Evolutionary conservation across 208 protist species (phyloP).

Genomic region (Porcisia hertigi): DNA sequence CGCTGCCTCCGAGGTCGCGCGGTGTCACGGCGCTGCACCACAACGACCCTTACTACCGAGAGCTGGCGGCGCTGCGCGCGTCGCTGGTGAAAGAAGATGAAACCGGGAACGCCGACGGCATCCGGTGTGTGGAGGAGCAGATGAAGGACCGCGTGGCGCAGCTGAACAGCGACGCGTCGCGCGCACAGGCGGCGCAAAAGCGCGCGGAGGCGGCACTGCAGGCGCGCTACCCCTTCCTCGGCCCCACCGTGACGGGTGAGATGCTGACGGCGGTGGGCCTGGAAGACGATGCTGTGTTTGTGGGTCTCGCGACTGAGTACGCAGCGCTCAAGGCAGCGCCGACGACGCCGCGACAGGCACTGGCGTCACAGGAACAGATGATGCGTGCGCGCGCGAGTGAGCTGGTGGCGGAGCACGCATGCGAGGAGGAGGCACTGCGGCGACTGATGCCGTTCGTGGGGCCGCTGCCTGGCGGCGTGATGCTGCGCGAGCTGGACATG

Average conservation of each 20-base stretch:
- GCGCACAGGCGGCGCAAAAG: neutral
- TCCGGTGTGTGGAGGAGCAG: conserved; percentile 48
- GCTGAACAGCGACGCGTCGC: conserved; percentile 28
- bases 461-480: conserved; percentile 24
- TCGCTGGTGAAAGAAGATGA: no score
- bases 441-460: conserved; percentile 32
- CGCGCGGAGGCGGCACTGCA: neutral
- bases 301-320: neutral
- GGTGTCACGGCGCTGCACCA: conserved; percentile 18
- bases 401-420: conserved; percentile 14
- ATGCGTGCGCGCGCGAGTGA: conserved; percentile 30
- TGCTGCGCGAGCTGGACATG: conserved; percentile 36
- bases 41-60: conserved; percentile 52
- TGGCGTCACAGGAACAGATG: conserved; percentile 18
- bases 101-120: no score
- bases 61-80: conserved; percentile 49
- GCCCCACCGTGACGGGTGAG: neutral
- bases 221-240: conserved; percentile 1
- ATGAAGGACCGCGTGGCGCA: conserved; percentile 40
- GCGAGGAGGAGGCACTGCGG: conserved; percentile 30
- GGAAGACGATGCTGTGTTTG: conserved; percentile 1
- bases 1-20: conserved; percentile 19
- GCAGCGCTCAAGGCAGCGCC: neutral
- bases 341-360: neutral
- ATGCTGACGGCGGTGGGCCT: neutral